These are phyloP conservation scores for Linum tenue DNA, from an alignment of 345 rosid genomes.

Conservation along the genomic window DNA sequence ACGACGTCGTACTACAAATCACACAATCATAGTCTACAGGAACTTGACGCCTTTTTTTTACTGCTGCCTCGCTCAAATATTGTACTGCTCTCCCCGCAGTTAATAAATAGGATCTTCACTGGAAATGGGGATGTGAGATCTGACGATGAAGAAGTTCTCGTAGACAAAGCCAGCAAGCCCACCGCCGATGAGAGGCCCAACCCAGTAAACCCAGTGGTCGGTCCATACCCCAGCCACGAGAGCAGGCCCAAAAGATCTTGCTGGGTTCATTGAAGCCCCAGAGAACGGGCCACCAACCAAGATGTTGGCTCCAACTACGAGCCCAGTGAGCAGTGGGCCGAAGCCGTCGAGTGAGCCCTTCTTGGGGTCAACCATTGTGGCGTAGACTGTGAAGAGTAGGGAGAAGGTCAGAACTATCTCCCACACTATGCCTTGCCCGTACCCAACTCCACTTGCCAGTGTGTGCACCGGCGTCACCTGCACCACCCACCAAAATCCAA, in stretches of 20 bases:
- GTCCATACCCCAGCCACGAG: constrained; percentile 79
- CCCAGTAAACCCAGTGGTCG: constrained; percentile 90
- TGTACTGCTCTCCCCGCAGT: too few relatives aligned
- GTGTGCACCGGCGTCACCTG: constrained; percentile 58
- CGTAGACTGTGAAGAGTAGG: constrained; percentile 76
- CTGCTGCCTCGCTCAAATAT: too few relatives aligned
- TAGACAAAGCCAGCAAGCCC: constrained; percentile 66
- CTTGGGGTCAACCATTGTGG: constrained; percentile 83
- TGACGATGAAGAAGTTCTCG: constrained; percentile 53
- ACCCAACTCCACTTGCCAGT: constrained; percentile 58
- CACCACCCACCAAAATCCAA: background rate
- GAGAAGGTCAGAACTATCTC: constrained; percentile 69
- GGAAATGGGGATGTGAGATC: constrained; percentile 35
- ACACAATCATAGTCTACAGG: too few relatives aligned
- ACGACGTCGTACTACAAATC: too few relatives aligned
- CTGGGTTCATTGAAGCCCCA: constrained; percentile 95
- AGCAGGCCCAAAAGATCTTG: constrained; percentile 85
- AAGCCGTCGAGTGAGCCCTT: constrained; percentile 62
- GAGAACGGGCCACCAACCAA: constrained; percentile 80
- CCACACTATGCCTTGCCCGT: constrained; percentile 64
- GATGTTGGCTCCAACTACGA: constrained; percentile 73
- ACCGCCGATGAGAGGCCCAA: constrained; percentile 76
- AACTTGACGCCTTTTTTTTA: too few relatives aligned
- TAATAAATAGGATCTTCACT: constrained; percentile 14
- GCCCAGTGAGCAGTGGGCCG: constrained; percentile 64